These are phyloP conservation scores for Rhizophora mangle DNA, from an alignment of 345 rosid species.

Conservation along the genomic window DNA sequence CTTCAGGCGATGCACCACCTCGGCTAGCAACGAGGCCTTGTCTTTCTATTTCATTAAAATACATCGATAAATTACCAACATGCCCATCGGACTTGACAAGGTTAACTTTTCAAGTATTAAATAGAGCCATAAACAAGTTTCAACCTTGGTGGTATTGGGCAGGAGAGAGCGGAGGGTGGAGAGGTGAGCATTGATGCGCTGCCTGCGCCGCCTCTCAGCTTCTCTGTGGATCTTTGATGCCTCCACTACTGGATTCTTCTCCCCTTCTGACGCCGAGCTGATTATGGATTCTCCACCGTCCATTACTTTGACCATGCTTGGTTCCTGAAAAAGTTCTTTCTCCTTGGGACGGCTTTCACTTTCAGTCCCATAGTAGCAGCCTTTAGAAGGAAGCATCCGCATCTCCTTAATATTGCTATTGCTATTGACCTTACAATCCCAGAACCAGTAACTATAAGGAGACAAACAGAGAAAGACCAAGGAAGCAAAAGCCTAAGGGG, in stretches of 20 bases:
- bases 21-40: conserved; percentile 81
- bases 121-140: not conserved
- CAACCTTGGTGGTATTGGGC: conserved; percentile 44
- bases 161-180: conserved; percentile 60
- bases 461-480: too few species aligned
- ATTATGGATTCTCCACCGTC: conserved; percentile 26
- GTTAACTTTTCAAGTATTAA: not conserved
- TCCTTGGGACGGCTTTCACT: conserved; percentile 1
- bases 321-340: conserved; percentile 6
- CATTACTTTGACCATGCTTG: conserved; percentile 16
- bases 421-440: too few species aligned
- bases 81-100: not conserved
- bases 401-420: not conserved
- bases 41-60: conserved; percentile 42
- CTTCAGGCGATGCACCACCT: conserved; percentile 66
- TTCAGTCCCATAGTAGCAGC: conserved; percentile 2
- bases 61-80: not conserved
- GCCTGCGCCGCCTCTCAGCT: conserved; percentile 57
- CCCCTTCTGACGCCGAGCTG: conserved; percentile 19
- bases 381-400: conserved; percentile 32
- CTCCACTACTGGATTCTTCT: conserved; percentile 19
- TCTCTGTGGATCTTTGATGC: conserved; percentile 54
- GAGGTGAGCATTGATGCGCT: conserved; percentile 59
- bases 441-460: too few species aligned
- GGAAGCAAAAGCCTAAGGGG: too few species aligned